Conservation (phyloP, 441 rosid genomes). For the Brassica hybrid region DNA sequence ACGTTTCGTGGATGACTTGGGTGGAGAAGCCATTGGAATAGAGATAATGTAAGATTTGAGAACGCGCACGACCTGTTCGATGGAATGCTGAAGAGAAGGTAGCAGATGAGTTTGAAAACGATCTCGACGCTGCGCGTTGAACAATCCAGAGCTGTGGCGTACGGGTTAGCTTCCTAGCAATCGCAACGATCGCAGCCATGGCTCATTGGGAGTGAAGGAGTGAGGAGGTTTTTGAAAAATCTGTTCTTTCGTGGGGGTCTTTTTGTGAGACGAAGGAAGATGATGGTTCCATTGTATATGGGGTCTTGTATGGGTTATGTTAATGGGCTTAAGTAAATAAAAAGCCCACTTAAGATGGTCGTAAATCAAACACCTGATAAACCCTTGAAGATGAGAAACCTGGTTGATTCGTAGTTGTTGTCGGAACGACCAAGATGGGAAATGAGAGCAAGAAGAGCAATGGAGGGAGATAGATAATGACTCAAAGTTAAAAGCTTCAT, state of each 20-base stretch:
- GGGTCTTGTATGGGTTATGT: not conserved
- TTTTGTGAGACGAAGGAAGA: not conserved
- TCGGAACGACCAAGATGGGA: constrained; percentile 33
- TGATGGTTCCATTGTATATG: not conserved
- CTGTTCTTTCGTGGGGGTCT: not conserved
- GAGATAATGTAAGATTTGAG: constrained; percentile 30
- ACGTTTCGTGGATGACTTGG: constrained; percentile 33
- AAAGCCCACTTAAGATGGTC: constrained; percentile 12
- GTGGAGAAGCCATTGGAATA: constrained; percentile 46
- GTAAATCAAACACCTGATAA: constrained; percentile 22
- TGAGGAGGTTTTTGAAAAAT: not conserved
- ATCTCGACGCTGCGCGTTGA: too few species aligned
- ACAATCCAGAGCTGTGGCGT: not conserved
- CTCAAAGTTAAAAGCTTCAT: not conserved
- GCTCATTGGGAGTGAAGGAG: constrained; percentile 15
- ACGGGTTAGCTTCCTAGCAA: constrained; percentile 25
- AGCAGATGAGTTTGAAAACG: not conserved
- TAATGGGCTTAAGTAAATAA: constrained; percentile 9
- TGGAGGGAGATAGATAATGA: constrained; percentile 8
- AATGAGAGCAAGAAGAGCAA: constrained; percentile 35
- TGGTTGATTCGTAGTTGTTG: not conserved
- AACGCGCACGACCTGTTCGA: constrained; percentile 49
- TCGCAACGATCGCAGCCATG: constrained; percentile 37
- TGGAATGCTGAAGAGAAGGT: constrained; percentile 53
- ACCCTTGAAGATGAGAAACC: constrained; percentile 16